Conservation (phyloP, 306 rosid species). For the Cyamopsis tetragonoloba region DNA sequence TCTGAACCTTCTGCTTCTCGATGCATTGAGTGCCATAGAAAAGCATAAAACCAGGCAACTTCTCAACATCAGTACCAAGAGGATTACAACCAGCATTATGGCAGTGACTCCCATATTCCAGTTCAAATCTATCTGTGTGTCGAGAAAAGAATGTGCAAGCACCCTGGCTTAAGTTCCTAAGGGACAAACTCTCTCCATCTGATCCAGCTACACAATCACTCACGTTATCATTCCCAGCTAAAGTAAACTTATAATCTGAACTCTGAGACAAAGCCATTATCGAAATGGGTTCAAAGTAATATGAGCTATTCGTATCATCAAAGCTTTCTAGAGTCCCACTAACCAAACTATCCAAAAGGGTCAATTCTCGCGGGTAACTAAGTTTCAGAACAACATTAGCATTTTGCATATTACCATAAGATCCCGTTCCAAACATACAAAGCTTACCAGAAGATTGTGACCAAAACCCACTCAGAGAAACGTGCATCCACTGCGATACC, state of each 20-base stretch:
- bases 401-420: slow-evolving; percentile 17
- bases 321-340: slow-evolving; percentile 65
- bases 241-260: slow-evolving; percentile 40
- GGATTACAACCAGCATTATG: slow-evolving; percentile 48
- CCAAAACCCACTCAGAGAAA: slow-evolving; percentile 55
- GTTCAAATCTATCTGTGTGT: slow-evolving; percentile 37
- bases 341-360: slow-evolving; percentile 46
- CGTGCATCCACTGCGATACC: slow-evolving; percentile 15
- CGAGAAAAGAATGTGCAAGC: slow-evolving; percentile 39
- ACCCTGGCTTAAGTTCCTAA: slow-evolving; percentile 15
- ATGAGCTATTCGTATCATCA: slow-evolving; percentile 29
- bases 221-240: slow-evolving; percentile 36
- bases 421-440: slow-evolving; percentile 66
- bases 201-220: slow-evolving; percentile 41
- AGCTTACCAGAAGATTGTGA: slow-evolving; percentile 61
- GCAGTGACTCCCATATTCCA: slow-evolving; percentile 60
- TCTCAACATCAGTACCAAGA: slow-evolving; percentile 38
- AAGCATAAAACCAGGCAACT: slow-evolving; percentile 44
- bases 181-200: slow-evolving; percentile 32
- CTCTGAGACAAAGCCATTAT: slow-evolving; percentile 51
- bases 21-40: slow-evolving; percentile 39
- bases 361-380: slow-evolving; percentile 45
- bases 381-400: slow-evolving; percentile 57
- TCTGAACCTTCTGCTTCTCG: slow-evolving; percentile 47
- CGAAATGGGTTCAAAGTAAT: slow-evolving; percentile 46